Percentiles rank a stretch among this genome's conserved stretches.
Conservation (phyloP, 257 asterid genomes). For the Penstemon barbatus region DNA sequence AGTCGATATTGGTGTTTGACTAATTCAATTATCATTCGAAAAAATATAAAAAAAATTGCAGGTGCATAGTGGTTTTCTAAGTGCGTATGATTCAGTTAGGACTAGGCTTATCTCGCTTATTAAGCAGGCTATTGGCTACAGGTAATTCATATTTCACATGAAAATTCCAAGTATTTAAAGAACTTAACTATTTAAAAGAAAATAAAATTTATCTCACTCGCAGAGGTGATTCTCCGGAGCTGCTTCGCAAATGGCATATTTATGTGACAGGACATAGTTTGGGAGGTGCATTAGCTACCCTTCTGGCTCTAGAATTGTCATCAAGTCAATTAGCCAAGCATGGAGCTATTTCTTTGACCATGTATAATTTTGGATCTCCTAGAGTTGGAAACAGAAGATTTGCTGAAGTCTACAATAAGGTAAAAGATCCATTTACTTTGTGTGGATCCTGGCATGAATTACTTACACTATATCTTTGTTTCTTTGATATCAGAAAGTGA, state of each 20-base stretch:
- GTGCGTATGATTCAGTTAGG: slow-evolving; percentile 94
- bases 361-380: slow-evolving; percentile 98
- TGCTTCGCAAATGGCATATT: slow-evolving; percentile 69
- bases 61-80: slow-evolving; percentile 95
- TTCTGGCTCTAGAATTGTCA: slow-evolving; percentile 83
- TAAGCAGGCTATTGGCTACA: slow-evolving; percentile 72
- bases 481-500: slow-evolving; percentile 61
- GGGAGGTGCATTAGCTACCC: slow-evolving; percentile 98
- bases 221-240: slow-evolving; percentile 57
- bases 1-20: slow-evolving; percentile 14
- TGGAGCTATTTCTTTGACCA: slow-evolving; percentile 78
- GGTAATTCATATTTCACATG: slow-evolving; percentile 40
- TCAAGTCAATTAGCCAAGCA: slow-evolving; percentile 85
- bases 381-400: slow-evolving; percentile 93
- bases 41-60: slow-evolving; percentile 33
- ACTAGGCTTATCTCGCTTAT: slow-evolving; percentile 75
- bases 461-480: slow-evolving; percentile 16
- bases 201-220: slow-evolving; percentile 21
- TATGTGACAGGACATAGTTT: slow-evolving; percentile 96
- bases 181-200: neutral
- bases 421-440: slow-evolving; percentile 20
- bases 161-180: neutral
- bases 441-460: neutral
- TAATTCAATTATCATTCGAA: slow-evolving; percentile 24
- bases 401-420: slow-evolving; percentile 92